Conservation (phyloP, 2,329 filamentous ascomycete genomes). For the Talaromyces verruculosus region DNA sequence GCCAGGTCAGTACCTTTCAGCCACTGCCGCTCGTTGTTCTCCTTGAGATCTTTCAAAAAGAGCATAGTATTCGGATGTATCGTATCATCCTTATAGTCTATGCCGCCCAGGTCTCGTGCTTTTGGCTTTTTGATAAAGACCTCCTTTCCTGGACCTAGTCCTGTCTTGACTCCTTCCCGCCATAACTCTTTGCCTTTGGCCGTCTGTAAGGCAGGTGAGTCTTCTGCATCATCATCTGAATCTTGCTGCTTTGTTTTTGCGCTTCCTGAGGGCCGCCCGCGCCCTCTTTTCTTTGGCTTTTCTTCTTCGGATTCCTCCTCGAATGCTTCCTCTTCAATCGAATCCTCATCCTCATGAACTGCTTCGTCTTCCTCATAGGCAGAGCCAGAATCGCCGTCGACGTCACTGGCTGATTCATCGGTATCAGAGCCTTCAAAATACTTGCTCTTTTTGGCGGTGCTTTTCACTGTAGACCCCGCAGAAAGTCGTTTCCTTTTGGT, state of each 20-base stretch:
- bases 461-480: slow-evolving; percentile 28
- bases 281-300: slow-evolving; percentile 30
- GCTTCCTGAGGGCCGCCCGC: slow-evolving; percentile 20
- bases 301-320: slow-evolving; percentile 41
- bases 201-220: neutral
- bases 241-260: slow-evolving; percentile 16
- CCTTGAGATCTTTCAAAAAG: slow-evolving; percentile 59
- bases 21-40: slow-evolving; percentile 64
- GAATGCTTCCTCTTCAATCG: slow-evolving; percentile 53
- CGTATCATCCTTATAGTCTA: slow-evolving; percentile 56
- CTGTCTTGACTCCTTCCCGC: slow-evolving; percentile 56
- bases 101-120: slow-evolving; percentile 59
- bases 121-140: slow-evolving; percentile 64
- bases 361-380: slow-evolving; percentile 23
- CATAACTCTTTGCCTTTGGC: slow-evolving; percentile 54
- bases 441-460: slow-evolving; percentile 52
- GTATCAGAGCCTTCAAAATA: slow-evolving; percentile 48
- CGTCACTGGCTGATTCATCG: slow-evolving; percentile 24
- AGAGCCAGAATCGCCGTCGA: slow-evolving; percentile 34
- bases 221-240: slow-evolving; percentile 19
- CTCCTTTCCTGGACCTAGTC: slow-evolving; percentile 59
- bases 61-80: slow-evolving; percentile 65
- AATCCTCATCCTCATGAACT: slow-evolving; percentile 57
- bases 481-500: slow-evolving; percentile 35
- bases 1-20: slow-evolving; percentile 53